Evolutionary conservation across 345 rosid species (phyloP).

Genomic region (Cardiospermum halicacabum): DNA sequence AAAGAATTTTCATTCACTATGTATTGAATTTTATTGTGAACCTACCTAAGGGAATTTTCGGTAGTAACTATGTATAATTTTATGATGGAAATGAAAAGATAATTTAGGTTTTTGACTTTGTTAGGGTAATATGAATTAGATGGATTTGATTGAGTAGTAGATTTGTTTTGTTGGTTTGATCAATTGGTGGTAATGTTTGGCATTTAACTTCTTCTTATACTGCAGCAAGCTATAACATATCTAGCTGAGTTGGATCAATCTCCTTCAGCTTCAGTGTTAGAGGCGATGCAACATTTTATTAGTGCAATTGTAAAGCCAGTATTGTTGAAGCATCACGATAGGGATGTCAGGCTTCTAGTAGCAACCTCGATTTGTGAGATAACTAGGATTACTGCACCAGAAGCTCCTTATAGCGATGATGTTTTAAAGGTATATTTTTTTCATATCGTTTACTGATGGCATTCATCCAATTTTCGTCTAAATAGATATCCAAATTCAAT

Average conservation of each 20-base stretch:
- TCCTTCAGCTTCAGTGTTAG: slow-evolving; percentile 55
- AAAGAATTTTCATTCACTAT: background rate
- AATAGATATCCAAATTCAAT: slow-evolving; percentile 11
- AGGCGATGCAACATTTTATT: slow-evolving; percentile 78
- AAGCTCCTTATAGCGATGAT: slow-evolving; percentile 86
- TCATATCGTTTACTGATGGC: slow-evolving; percentile 7
- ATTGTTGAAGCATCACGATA: slow-evolving; percentile 84
- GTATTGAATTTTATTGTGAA: background rate
- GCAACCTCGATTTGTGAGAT: slow-evolving; percentile 96
- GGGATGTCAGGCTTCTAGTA: slow-evolving; percentile 88
- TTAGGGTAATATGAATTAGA: background rate
- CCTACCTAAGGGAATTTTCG: background rate
- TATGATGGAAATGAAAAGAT: background rate
- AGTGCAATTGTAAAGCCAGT: slow-evolving; percentile 77
- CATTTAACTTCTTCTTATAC: slow-evolving; percentile 12
- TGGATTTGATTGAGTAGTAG: background rate
- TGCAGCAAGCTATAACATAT: slow-evolving; percentile 83
- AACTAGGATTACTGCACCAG: slow-evolving; percentile 97
- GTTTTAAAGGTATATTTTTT: slow-evolving; percentile 60
- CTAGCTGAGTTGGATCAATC: slow-evolving; percentile 91
- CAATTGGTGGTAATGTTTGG: background rate
- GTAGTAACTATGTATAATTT: background rate
- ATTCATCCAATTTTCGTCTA: slow-evolving; percentile 5
- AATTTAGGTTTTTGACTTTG: background rate
- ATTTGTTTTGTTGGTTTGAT: background rate